Conservation (phyloP, 2,329 filamentous ascomycete species). For the Anthostomella pinea region DNA sequence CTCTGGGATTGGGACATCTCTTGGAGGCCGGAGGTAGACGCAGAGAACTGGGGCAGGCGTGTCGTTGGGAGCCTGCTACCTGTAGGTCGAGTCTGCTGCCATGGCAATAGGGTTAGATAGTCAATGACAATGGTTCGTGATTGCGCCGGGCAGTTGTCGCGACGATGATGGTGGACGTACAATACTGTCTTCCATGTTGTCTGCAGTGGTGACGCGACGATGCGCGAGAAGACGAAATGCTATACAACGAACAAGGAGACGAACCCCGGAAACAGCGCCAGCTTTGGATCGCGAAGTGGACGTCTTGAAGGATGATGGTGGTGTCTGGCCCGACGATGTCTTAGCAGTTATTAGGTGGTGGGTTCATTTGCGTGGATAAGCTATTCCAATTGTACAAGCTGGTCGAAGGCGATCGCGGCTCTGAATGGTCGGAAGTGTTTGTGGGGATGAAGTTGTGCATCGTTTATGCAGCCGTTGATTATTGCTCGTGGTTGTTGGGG, state of each 20-base stretch:
- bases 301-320: conserved; percentile 5
- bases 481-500: no score
- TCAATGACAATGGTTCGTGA: conserved; percentile 7
- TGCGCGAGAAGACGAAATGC: background rate
- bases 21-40: conserved; percentile 37
- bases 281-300: conserved; percentile 3
- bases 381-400: background rate
- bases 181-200: conserved; percentile 25
- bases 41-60: conserved; percentile 24
- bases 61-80: conserved; percentile 20
- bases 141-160: background rate
- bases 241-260: conserved; percentile 11
- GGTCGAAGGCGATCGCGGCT: no score
- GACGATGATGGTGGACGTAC: conserved; percentile 19
- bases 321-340: conserved; percentile 9
- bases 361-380: conserved; percentile 8
- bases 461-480: no score
- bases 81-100: conserved; percentile 16
- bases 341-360: conserved; percentile 5
- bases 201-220: conserved; percentile 4
- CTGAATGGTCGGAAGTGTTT: no score
- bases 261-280: conserved; percentile 7
- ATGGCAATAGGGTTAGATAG: conserved; percentile 1
- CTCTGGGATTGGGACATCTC: conserved; percentile 60
- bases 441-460: background rate